These are phyloP conservation scores for Yamadazyma philogaea DNA, from an alignment of 805 yeast genomes.

Conservation along the genomic window DNA sequence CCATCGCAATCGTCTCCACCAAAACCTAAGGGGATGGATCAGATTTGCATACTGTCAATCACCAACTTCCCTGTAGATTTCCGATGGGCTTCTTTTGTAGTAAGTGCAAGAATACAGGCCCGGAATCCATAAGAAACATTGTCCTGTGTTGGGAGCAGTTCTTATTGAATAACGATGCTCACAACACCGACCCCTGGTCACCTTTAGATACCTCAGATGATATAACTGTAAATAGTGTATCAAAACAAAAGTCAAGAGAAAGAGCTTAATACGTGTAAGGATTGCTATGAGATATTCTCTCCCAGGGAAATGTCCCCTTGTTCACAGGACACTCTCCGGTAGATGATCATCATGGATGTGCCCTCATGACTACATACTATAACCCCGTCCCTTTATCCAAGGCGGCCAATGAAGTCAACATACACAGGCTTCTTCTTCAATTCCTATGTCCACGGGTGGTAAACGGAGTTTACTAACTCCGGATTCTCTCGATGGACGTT, in stretches of 20 bases:
- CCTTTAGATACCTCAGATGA: constrained; percentile 69
- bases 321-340: not conserved
- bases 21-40: too few species aligned
- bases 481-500: constrained; percentile 48
- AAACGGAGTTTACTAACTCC: too few species aligned
- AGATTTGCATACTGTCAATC: constrained; percentile 19
- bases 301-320: constrained; percentile 29
- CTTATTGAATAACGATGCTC: constrained; percentile 29
- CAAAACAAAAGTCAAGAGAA: constrained; percentile 66
- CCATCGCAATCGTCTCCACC: constrained; percentile 13
- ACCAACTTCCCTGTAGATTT: constrained; percentile 20
- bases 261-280: constrained; percentile 63
- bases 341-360: constrained; percentile 1
- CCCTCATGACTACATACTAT: too few species aligned
- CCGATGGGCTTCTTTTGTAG: constrained; percentile 38
- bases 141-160: constrained; percentile 70
- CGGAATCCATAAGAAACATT: constrained; percentile 55
- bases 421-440: too few species aligned
- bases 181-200: constrained; percentile 46
- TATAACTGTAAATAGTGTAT: constrained; percentile 65
- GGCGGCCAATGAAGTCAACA: too few species aligned
- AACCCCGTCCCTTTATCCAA: too few species aligned
- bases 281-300: constrained; percentile 67
- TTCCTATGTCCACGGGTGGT: constrained; percentile 15
- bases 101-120: constrained; percentile 76